Percentiles rank a stretch among this genome's conserved stretches.
phyloP scores from a whole-genome alignment of 106 monocot species.

The Acorus gramineus region DNA sequence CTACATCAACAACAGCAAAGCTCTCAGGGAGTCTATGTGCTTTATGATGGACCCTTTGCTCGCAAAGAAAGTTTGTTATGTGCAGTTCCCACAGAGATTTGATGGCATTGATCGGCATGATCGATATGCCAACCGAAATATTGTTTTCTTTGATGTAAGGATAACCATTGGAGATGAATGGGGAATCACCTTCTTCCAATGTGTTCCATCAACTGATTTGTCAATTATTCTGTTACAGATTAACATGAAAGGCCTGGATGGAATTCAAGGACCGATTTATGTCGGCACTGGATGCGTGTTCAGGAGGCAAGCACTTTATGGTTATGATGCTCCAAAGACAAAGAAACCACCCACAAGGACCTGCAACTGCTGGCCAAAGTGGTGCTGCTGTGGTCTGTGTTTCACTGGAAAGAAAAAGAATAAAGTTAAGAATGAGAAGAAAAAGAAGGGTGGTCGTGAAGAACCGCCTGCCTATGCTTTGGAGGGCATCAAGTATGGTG shows the following conservation, averaged over 20 bases:
- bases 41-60: slow-evolving; percentile 73
- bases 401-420: slow-evolving; percentile 55
- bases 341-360: slow-evolving; percentile 71
- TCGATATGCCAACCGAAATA: slow-evolving; percentile 65
- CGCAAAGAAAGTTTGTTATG: slow-evolving; percentile 62
- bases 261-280: slow-evolving; percentile 90
- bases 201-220: not conserved
- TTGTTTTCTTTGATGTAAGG: slow-evolving; percentile 77
- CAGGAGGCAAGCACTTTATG: slow-evolving; percentile 58
- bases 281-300: slow-evolving; percentile 84
- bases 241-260: slow-evolving; percentile 94
- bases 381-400: slow-evolving; percentile 51
- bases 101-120: slow-evolving; percentile 68
- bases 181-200: not conserved
- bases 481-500: slow-evolving; percentile 50
- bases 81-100: slow-evolving; percentile 73
- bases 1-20: slow-evolving; percentile 71
- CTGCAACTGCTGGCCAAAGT: slow-evolving; percentile 80
- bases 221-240: slow-evolving; percentile 35
- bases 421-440: slow-evolving; percentile 57
- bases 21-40: slow-evolving; percentile 65
- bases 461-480: slow-evolving; percentile 53
- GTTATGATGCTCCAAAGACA: slow-evolving; percentile 59
- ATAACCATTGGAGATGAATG: not conserved
- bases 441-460: slow-evolving; percentile 41